Conservation (phyloP, 176 grass and related monocot species). For the Bothriochloa decipiens region DNA sequence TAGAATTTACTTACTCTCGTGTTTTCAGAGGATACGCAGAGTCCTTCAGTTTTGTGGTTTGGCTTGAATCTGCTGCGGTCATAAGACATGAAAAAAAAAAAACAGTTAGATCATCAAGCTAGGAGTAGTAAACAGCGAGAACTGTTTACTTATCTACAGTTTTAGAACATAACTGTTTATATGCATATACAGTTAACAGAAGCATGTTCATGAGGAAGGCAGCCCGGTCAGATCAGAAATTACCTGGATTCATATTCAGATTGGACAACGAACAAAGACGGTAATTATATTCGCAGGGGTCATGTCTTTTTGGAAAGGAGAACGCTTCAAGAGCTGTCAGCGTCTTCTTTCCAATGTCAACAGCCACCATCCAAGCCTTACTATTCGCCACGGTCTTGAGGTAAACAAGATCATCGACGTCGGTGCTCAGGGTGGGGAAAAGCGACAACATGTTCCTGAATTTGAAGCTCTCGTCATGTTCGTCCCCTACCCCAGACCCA, state of each 20-base stretch:
- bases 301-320: background rate
- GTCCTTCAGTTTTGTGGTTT: too few relatives aligned
- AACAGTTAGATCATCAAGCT: too few relatives aligned
- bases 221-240: too few relatives aligned
- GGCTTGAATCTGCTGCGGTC: too few relatives aligned
- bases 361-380: background rate
- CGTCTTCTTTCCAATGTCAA: slow-evolving; percentile 1
- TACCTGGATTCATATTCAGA: background rate
- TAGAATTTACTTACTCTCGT: too few relatives aligned
- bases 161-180: too few relatives aligned
- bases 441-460: background rate
- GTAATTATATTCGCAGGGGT: background rate
- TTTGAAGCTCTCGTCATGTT: background rate
- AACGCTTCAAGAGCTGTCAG: background rate
- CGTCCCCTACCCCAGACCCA: background rate
- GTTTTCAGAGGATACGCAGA: too few relatives aligned
- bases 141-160: too few relatives aligned
- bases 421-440: background rate
- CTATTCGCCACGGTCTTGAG: background rate
- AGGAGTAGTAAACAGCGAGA: too few relatives aligned
- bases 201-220: too few relatives aligned
- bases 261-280: background rate
- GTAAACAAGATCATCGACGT: background rate
- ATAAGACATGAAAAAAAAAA: too few relatives aligned
- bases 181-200: too few relatives aligned